These are phyloP conservation scores for Coemansia sp. DNA, from an alignment of 192 early-diverging fungal genomes.

Conservation along the genomic window DNA sequence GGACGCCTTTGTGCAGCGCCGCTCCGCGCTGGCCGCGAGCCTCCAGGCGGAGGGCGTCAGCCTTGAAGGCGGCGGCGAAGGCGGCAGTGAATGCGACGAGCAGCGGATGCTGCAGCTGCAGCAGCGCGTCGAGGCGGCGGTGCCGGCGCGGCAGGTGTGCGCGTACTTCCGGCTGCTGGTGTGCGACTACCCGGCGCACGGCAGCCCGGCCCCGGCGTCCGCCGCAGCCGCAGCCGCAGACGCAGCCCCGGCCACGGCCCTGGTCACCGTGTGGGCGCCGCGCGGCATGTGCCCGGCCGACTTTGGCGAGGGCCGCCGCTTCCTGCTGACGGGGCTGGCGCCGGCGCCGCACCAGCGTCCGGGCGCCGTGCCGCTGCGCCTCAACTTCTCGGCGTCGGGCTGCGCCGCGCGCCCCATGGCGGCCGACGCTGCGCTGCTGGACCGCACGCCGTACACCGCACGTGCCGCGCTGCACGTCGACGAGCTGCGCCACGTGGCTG, in stretches of 20 bases:
- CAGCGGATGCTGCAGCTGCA: constrained; percentile 6
- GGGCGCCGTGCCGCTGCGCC: constrained; percentile 5
- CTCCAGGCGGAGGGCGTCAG: neutral
- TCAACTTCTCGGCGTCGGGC: constrained; percentile 18
- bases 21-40: neutral
- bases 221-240: neutral
- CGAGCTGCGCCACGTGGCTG: constrained; percentile 23
- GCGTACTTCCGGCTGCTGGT: constrained; percentile 32
- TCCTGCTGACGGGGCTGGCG: constrained; percentile 21
- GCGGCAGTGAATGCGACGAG: neutral
- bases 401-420: constrained; percentile 14
- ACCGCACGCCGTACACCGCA: constrained; percentile 23
- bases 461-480: constrained; percentile 26
- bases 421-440: constrained; percentile 13
- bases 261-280: constrained; percentile 43
- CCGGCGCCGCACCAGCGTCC: neutral
- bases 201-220: constrained; percentile 6
- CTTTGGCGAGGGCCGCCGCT: constrained; percentile 31
- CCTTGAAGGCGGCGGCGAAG: neutral
- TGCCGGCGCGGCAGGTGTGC: constrained; percentile 27
- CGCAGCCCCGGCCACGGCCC: neutral
- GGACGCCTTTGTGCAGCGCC: constrained; percentile 5
- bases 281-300: constrained; percentile 20
- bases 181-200: constrained; percentile 44
- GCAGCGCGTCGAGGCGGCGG: constrained; percentile 9